Base-by-base conservation (phyloP, 106 monocot species). In the Hemerocallis citrina region DNA sequence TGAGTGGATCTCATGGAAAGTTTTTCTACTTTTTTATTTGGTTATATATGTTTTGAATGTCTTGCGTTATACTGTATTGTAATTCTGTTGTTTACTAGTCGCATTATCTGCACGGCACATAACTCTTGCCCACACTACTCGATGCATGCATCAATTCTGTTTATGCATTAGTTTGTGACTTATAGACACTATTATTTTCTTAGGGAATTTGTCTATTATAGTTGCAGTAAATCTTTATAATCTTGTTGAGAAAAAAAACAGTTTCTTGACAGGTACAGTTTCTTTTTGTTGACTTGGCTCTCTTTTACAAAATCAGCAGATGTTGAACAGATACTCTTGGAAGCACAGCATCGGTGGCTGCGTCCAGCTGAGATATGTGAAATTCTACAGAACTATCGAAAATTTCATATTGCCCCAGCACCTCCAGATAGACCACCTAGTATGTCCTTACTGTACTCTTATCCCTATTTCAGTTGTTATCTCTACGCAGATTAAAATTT, bases 311-410 rank as follows among this genome's bases (percentile, higher is more conserved):
- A n/a, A 48, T 40, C 39, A 47, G 5, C 69, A 86, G 86, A 74
- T 66, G 75, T 86, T 3, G 72, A 86, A 46, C 75, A 78, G 52
- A 77, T 81, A 65, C 58, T 75, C 29, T 8, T 57, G 50, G 86
- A 81, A 52, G 86, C 86, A 9, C 77, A 81, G 34, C 28, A 72
- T 57, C 77, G 86, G 19, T 86, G 86, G 86, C 24, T 81, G 34
- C 81, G 86, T 1, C 86, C 86, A 34, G 61, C 75, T 55, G 86
- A 86, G 64, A 81, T 86, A 42, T 86, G 81, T 66, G 78, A 86
- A 69, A 81, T 86, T 58, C 81, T 86, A 22, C 77, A 57, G 34
- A 78, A 81, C 51, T 75, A 75, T 71, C 63, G n/a, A 25, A 77
- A 74, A 10, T 81, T 81, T 46, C 49, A 35, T 28, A 81, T 86